phyloP scores from a whole-genome alignment of 441 rosid species.

The Brassica balearica region DNA sequence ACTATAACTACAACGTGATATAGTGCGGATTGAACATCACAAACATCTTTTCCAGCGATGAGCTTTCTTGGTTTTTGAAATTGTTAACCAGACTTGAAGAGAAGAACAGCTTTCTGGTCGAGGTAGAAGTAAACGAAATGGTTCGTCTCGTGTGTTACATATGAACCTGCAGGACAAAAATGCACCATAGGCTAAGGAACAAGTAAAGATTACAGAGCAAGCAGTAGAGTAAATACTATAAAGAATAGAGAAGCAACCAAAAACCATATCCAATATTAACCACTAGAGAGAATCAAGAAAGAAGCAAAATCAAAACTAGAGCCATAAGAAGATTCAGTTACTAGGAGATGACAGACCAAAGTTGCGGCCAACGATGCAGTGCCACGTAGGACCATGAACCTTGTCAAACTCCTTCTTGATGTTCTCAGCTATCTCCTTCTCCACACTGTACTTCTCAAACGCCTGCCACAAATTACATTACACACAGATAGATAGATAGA shows the following conservation, averaged over 20 bases:
- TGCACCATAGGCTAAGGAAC: background rate
- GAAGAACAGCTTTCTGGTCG: conserved; percentile 94
- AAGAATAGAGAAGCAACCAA: conserved; percentile 6
- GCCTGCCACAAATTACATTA: conserved; percentile 52
- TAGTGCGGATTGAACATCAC: conserved; percentile 24
- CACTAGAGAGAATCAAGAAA: background rate
- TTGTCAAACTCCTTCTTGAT: conserved; percentile 98
- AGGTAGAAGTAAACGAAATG: conserved; percentile 94
- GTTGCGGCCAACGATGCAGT: conserved; percentile 99
- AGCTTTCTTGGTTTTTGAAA: background rate
- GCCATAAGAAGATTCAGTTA: background rate
- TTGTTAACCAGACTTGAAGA: conserved; percentile 91
- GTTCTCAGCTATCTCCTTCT: conserved; percentile 97
- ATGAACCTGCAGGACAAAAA: conserved; percentile 68
- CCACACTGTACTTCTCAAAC: conserved; percentile 78
- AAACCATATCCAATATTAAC: background rate
- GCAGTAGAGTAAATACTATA: background rate
- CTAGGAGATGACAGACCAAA: conserved; percentile 30
- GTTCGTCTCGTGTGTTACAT: conserved; percentile 97
- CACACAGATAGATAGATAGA: background rate
- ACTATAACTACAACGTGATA: conserved; percentile 37
- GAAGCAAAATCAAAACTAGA: background rate
- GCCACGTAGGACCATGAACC: conserved; percentile 98
- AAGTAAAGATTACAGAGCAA: conserved; percentile 1
- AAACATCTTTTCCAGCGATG: conserved; percentile 11